Conservation (phyloP, 2,329 filamentous ascomycete species). For the Dendryphion nanum region DNA sequence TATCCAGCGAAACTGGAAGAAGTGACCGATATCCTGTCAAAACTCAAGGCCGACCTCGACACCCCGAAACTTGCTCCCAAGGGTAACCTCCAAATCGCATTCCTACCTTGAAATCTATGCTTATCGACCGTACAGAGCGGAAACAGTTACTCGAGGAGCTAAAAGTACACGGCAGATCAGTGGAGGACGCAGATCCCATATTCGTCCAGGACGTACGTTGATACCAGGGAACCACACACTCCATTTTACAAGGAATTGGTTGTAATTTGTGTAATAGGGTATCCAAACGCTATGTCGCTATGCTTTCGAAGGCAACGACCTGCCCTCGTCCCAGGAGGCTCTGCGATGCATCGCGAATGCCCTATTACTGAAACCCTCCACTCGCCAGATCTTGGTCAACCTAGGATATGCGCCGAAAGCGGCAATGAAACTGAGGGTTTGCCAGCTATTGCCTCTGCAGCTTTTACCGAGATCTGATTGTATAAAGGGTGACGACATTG, state of each 20-base stretch:
- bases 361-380: slow-evolving; percentile 66
- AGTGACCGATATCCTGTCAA: slow-evolving; percentile 63
- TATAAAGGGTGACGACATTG: slow-evolving; percentile 63
- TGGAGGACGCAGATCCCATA: slow-evolving; percentile 72
- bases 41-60: slow-evolving; percentile 62
- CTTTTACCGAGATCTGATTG: no score
- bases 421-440: slow-evolving; percentile 65
- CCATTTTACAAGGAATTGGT: background rate
- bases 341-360: slow-evolving; percentile 84
- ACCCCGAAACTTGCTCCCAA: slow-evolving; percentile 58
- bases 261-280: slow-evolving; percentile 56
- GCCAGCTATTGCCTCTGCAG: no score
- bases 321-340: slow-evolving; percentile 65
- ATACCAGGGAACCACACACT: no score
- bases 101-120: no score
- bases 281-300: slow-evolving; percentile 70
- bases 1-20: slow-evolving; percentile 63
- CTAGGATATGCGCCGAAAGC: slow-evolving; percentile 66
- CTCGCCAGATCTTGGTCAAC: slow-evolving; percentile 72
- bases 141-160: slow-evolving; percentile 60
- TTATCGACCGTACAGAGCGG: slow-evolving; percentile 60
- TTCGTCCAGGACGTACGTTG: slow-evolving; percentile 70
- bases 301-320: slow-evolving; percentile 67
- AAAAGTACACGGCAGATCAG: slow-evolving; percentile 75
- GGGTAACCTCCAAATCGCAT: slow-evolving; percentile 52